A percentile compares a stretch with the other conserved stretches of the same genome.
phyloP scores from a whole-genome alignment of 371 early-diverging fungal species.

The Saksenaea oblongispora region DNA sequence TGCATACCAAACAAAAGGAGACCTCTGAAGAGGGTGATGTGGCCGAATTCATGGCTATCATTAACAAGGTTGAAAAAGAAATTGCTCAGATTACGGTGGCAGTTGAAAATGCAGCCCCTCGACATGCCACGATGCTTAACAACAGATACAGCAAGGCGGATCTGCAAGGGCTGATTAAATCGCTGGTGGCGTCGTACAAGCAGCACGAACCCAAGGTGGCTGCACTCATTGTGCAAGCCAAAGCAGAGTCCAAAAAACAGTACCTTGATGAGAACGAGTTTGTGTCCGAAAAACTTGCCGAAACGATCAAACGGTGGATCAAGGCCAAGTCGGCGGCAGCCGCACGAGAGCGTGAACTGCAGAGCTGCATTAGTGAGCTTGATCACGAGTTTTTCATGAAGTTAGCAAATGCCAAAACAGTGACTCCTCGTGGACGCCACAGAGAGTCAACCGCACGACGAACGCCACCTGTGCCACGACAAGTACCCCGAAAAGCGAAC shows the following conservation, averaged over 20 bases:
- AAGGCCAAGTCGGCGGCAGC: constrained; percentile 29
- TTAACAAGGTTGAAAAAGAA: constrained; percentile 43
- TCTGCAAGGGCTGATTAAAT: constrained; percentile 45
- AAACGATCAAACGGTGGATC: constrained; percentile 50
- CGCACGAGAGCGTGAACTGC: constrained; percentile 39
- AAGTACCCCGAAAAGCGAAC: not conserved
- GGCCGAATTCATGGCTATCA: constrained; percentile 42
- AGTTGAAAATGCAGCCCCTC: constrained; percentile 35
- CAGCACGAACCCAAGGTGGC: constrained; percentile 27
- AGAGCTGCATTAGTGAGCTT: constrained; percentile 39
- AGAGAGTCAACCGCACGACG: constrained; percentile 5
- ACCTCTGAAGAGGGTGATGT: constrained; percentile 33
- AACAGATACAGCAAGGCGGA: constrained; percentile 47
- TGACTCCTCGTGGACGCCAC: constrained; percentile 3
- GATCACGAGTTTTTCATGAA: constrained; percentile 52
- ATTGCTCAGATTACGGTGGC: constrained; percentile 29
- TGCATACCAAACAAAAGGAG: constrained; percentile 31
- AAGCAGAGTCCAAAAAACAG: constrained; percentile 41
- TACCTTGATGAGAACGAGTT: constrained; percentile 46
- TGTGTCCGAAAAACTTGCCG: constrained; percentile 46
- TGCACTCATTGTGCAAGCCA: constrained; percentile 27
- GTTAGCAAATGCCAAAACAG: constrained; percentile 38
- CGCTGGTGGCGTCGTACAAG: constrained; percentile 34
- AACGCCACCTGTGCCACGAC: constrained; percentile 2
- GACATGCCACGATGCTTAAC: constrained; percentile 34